Evolutionary conservation across 371 early-diverging fungal genomes (phyloP), one percentile per base, ranked within the genome.

Genomic region (Mucor irregularis): DNA sequence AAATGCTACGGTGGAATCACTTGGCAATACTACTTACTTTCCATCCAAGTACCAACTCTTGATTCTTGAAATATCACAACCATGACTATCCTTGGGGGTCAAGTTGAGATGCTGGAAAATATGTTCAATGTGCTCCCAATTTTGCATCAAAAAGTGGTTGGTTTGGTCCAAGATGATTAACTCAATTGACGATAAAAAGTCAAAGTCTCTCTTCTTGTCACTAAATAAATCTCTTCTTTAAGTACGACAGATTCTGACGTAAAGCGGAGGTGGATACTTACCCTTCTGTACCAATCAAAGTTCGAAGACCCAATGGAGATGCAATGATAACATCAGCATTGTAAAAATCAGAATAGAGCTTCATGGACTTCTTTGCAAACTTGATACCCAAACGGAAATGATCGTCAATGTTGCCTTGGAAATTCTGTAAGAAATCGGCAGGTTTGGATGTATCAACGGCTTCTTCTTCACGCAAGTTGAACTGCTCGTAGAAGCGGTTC

Each of bases 331-430:
- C 82, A 71, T 99, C 99, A 0, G 94, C 84, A 8, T 76, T 72
- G 68, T 95, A 99, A 49, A 97, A 95, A 30, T 90, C 84, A 5
- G 91, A 66, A 63, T 86, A 97, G 17, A 97, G 70, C 65, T 93
- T 93, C 66, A 95, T 78, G 3, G 92, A 78, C 68, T 90, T 94
- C 43, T 88, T 82, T 0, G 89, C 82, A 53, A 97, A 86, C 71
- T 91, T 90, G 66, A 99, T 80, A 7, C 96, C 96, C 43, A 97
- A 71, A n/a, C 94, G 83, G 75, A 99, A 99, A 54, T 87, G 89
- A 71, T 99, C 99, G 61, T 97, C 98, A 56, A 92, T 89, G 71
- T 97, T 97, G 54, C 97, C 98, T 7, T 74, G 83, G 71, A 99
- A 99, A 8, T 88, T 92, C 29, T 76, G 76, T 52, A 85, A 69